phyloP scores from a whole-genome alignment of 306 rosid species.

The Betula pendula region DNA sequence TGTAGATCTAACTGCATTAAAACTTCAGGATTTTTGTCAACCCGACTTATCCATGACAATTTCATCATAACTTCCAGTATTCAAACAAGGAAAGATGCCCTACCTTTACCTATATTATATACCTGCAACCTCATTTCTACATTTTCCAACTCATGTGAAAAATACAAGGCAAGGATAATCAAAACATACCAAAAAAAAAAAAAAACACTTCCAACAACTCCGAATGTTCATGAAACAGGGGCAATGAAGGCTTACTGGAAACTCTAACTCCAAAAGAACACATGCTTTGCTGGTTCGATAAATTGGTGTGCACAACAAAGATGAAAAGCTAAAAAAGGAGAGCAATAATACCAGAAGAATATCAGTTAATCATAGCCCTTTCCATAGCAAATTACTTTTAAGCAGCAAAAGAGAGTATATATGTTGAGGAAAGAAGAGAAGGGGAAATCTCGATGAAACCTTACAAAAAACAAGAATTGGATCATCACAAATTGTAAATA shows the following conservation, averaged over 20 bases:
- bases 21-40: not conserved
- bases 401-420: not conserved
- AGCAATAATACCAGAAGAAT: not conserved
- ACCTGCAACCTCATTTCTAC: not conserved
- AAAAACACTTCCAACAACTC: not conserved
- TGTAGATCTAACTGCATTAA: not conserved
- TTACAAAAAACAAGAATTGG: not conserved
- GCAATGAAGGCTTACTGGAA: not conserved
- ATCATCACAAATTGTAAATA: not conserved
- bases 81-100: not conserved
- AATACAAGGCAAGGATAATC: not conserved
- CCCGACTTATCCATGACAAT: not conserved
- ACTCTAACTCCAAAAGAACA: not conserved
- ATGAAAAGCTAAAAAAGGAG: not conserved
- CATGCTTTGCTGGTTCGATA: not conserved
- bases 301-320: not conserved
- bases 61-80: not conserved
- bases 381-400: not conserved
- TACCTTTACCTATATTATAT: not conserved
- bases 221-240: not conserved
- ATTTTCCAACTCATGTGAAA: not conserved
- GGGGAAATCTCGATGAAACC: not conserved
- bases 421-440: not conserved
- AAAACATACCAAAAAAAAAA: not conserved
- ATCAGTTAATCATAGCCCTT: not conserved